A percentile compares a stretch with the other conserved stretches of the same genome.
Conservation (phyloP, 2,329 filamentous ascomycete species). For the Beauveria caledonica region DNA sequence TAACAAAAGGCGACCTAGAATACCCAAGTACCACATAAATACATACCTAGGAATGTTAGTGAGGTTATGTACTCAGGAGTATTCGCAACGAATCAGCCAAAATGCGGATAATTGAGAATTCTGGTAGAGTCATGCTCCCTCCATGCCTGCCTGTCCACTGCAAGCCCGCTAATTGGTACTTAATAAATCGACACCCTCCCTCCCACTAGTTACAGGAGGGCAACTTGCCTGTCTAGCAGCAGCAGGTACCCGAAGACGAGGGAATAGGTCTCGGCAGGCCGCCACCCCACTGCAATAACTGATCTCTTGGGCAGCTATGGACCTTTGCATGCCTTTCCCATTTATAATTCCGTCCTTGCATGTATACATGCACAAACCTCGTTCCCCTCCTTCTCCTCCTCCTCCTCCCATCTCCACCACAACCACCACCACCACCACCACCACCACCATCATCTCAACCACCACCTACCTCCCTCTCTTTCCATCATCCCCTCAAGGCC, state of each 20-base stretch:
- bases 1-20: too few relatives aligned
- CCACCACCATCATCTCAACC: slow-evolving; percentile 16
- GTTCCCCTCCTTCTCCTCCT: slow-evolving; percentile 7
- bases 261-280: too few relatives aligned
- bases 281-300: too few relatives aligned
- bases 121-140: not conserved
- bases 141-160: not conserved
- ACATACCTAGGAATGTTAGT: too few relatives aligned
- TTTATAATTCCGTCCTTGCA: slow-evolving; percentile 11
- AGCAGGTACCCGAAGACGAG: too few relatives aligned
- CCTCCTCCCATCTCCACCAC: slow-evolving; percentile 16
- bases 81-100: too few relatives aligned
- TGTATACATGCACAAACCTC: slow-evolving; percentile 7
- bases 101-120: too few relatives aligned
- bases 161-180: not conserved
- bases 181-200: not conserved
- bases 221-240: not conserved
- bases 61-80: too few relatives aligned
- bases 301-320: not conserved
- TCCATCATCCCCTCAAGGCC: not conserved
- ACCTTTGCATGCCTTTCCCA: not conserved
- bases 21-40: too few relatives aligned
- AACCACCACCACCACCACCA: slow-evolving; percentile 17
- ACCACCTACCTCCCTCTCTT: slow-evolving; percentile 12
- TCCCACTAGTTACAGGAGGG: not conserved